phyloP scores from a whole-genome alignment of 192 early-diverging fungal species.

The Backusella mclennaniae region DNA sequence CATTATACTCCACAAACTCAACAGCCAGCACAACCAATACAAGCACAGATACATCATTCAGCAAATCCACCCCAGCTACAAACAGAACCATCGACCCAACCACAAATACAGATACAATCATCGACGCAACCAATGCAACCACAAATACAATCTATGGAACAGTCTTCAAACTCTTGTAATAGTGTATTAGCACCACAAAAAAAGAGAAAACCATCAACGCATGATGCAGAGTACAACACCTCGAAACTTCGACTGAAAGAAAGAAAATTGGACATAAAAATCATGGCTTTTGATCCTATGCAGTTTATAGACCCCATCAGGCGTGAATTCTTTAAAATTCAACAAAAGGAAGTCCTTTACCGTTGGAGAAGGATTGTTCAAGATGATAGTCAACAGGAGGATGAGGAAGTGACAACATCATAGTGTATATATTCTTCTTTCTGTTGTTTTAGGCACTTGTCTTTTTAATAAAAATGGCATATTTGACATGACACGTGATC shows the following conservation, averaged over 20 bases:
- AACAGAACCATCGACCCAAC: neutral
- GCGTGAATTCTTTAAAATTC: neutral
- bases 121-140: too few species aligned
- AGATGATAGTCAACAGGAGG: neutral
- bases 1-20: too few species aligned
- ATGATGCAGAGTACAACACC: neutral
- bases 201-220: neutral
- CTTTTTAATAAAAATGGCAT: neutral
- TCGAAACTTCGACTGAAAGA: neutral
- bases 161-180: neutral
- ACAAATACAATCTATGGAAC: neutral
- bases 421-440: neutral
- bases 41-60: neutral
- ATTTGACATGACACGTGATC: neutral
- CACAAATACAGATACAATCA: too few species aligned
- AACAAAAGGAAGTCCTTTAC: neutral
- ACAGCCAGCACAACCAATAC: neutral
- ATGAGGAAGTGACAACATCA: neutral
- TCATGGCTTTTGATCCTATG: neutral
- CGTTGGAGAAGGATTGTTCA: neutral
- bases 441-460: neutral
- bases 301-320: neutral
- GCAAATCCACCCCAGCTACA: neutral
- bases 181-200: neutral
- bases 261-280: neutral